phyloP scores from a whole-genome alignment of 805 yeast species.

The Pichia phayaonensis region DNA sequence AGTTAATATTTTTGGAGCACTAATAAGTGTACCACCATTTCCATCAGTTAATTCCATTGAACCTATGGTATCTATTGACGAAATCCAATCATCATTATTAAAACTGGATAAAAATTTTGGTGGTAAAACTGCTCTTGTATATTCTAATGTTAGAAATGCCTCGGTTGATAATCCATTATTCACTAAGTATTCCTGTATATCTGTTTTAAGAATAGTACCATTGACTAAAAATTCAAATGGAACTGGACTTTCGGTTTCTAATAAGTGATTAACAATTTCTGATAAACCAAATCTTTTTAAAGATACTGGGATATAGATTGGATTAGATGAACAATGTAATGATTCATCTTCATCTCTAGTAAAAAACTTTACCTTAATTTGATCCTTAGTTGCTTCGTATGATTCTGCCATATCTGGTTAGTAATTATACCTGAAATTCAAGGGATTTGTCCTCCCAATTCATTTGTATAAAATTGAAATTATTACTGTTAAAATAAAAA shows the following conservation, averaged over 20 bases:
- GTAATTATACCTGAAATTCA: too few species aligned
- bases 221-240: constrained; percentile 92
- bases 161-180: constrained; percentile 77
- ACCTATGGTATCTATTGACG: constrained; percentile 50
- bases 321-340: constrained; percentile 68
- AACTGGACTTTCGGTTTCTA: constrained; percentile 53
- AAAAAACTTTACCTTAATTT: constrained; percentile 72
- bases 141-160: constrained; percentile 71
- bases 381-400: constrained; percentile 24
- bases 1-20: constrained; percentile 58
- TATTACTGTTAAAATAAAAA: background rate
- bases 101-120: constrained; percentile 88
- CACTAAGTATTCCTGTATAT: constrained; percentile 72
- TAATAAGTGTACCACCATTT: constrained; percentile 23
- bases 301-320: constrained; percentile 79
- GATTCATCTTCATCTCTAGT: constrained; percentile 77
- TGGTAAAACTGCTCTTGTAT: constrained; percentile 87
- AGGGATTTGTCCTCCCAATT: background rate
- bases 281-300: constrained; percentile 88
- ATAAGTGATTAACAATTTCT: constrained; percentile 88
- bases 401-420: constrained; percentile 10
- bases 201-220: constrained; percentile 70
- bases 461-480: background rate
- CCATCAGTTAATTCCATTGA: constrained; percentile 27
- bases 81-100: constrained; percentile 93